Evolutionary conservation across 495 filamentous ascomycete genomes (phyloP), one percentile per base, ranked within the genome.

Genomic region (Xylaria scruposa): DNA sequence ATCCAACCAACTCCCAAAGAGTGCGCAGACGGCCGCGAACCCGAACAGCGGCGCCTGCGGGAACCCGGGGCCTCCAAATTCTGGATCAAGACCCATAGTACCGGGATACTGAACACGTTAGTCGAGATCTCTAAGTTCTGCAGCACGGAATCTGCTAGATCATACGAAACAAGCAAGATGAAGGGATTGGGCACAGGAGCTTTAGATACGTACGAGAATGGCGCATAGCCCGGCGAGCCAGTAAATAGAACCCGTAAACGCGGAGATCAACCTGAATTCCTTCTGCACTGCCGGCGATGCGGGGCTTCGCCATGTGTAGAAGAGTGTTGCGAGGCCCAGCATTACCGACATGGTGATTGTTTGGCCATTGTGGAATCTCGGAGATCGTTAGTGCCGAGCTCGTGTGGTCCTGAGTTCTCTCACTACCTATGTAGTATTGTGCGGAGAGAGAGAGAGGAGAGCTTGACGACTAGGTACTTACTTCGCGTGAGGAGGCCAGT

Each of bases 401-500:
- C n/a, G n/a, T n/a, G n/a, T n/a, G n/a, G n/a, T n/a, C n/a, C n/a
- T n/a, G n/a, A n/a, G n/a, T n/a, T n/a, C n/a, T n/a, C n/a, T n/a
- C n/a, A n/a, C n/a, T n/a, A n/a, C n/a, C n/a, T n/a, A n/a, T n/a
- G n/a, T n/a, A n/a, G n/a, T n/a, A 17, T 10, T 56, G 0, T 26
- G 4, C 10, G 24, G 51, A n/a, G 12, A n/a, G 33, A n/a, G 15
- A 36, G 64, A 33, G 21, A 8, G 33, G 71, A 9, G 60, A 36
- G n/a, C 38, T 36, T 67, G 24, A 54, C 38, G 58, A 36, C 13
- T 31, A 59, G 51, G 51, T 42, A 74, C 77, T 47, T 15, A 83
- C 83, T 83, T 84, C 31, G 87, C 88, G 75, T 89, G 88, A 0
- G 87, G 87, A 10, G 82, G 79, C 87, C 87, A 89, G 61, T 81